Percentiles rank a stretch among this genome's conserved stretches.
Evolutionary conservation across 768 basidiomycete species (phyloP).

Genomic region (Phanerodontia chrysosporium): DNA sequence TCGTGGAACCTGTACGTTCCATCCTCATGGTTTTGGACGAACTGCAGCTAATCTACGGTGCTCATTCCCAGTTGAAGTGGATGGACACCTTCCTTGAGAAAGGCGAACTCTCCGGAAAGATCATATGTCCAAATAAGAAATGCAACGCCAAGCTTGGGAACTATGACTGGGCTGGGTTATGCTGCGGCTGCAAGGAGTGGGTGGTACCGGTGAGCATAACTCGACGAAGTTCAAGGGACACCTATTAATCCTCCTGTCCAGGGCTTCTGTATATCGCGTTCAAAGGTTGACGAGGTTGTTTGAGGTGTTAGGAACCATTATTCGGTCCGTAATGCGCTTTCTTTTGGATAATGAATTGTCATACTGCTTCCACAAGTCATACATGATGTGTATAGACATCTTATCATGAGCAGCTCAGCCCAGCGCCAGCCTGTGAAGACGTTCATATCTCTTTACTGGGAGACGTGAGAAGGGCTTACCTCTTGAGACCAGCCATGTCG

Average conservation of each 20-base stretch:
- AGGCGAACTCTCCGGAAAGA: constrained; percentile 85
- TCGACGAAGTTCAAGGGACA: background rate
- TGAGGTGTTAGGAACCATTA: constrained; percentile 8
- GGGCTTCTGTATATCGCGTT: constrained; percentile 52
- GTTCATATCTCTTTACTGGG: background rate
- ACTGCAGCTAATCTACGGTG: background rate
- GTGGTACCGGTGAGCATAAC: constrained; percentile 70
- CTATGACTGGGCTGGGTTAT: constrained; percentile 94
- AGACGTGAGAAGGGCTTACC: constrained; percentile 20
- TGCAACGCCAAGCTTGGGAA: constrained; percentile 91
- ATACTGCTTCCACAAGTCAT: background rate
- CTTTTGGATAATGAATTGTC: background rate
- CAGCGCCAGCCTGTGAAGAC: constrained; percentile 3
- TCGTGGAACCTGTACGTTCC: constrained; percentile 88
- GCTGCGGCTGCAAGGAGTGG: constrained; percentile 91
- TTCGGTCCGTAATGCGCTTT: background rate
- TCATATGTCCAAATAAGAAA: constrained; percentile 87
- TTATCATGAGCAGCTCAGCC: background rate
- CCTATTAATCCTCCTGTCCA: constrained; percentile 14
- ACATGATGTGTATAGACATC: background rate
- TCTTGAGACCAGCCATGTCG: constrained; percentile 36
- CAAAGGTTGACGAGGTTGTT: constrained; percentile 51
- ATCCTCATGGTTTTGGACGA: too few species aligned
- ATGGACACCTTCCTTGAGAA: constrained; percentile 79
- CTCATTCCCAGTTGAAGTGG: constrained; percentile 73